A percentile compares a stretch with the other conserved stretches of the same genome.
Evolutionary conservation across 2,329 filamentous ascomycete species (phyloP).

Genomic region (Knoxdaviesia proteae): DNA sequence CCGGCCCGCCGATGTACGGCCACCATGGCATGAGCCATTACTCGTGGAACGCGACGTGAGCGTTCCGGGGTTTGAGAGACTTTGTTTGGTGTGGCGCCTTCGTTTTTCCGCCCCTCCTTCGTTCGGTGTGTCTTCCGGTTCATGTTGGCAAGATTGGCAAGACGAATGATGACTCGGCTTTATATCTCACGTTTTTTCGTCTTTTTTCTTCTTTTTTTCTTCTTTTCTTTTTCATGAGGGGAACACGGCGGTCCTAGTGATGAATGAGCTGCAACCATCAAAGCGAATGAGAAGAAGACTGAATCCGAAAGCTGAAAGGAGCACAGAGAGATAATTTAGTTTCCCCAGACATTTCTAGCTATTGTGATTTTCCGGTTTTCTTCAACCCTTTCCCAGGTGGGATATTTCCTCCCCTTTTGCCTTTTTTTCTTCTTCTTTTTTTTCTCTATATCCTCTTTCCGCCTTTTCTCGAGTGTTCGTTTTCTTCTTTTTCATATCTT

Average conservation of each 20-base stretch:
- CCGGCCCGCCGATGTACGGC: conserved; percentile 13
- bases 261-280: too few relatives aligned
- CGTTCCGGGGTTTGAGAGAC: too few relatives aligned
- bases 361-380: conserved; percentile 1
- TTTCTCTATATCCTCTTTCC: background rate
- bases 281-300: too few relatives aligned
- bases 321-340: too few relatives aligned
- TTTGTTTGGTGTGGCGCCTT: too few relatives aligned
- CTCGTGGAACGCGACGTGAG: conserved; percentile 31
- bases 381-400: conserved; percentile 1
- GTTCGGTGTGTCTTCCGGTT: too few relatives aligned
- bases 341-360: background rate
- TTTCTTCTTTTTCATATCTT: conserved; percentile 5
- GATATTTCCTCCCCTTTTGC: conserved; percentile 2
- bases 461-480: background rate
- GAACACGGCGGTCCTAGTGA: too few relatives aligned
- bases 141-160: too few relatives aligned
- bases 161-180: conserved; percentile 2
- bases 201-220: conserved; percentile 2
- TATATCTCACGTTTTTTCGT: conserved; percentile 2
- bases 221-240: background rate
- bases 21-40: conserved; percentile 27
- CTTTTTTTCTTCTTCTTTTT: conserved; percentile 4
- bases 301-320: too few relatives aligned
- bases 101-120: too few relatives aligned